Percentiles rank a stretch among this genome's conserved stretches.
Conservation (phyloP, 139 green algal species). For the Gonium pectorale region DNA sequence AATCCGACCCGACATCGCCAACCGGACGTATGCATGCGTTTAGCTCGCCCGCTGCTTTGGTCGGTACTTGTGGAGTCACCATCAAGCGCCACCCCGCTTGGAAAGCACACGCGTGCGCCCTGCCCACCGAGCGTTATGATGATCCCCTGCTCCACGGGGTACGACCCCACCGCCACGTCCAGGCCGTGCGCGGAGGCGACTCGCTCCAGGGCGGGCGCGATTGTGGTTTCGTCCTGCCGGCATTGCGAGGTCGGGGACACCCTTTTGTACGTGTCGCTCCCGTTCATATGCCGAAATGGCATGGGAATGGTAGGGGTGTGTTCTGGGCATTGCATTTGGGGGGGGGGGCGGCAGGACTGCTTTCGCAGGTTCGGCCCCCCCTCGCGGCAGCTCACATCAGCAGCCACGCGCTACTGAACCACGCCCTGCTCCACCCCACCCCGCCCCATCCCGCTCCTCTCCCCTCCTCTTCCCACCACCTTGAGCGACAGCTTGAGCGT, state of each 20-base stretch:
- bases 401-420: too few species aligned
- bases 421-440: neutral
- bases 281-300: too few species aligned
- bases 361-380: too few species aligned
- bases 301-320: too few species aligned
- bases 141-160: conserved; percentile 64
- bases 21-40: neutral
- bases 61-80: neutral
- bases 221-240: conserved; percentile 63
- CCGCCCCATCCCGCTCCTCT: conserved; percentile 50
- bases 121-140: conserved; percentile 27
- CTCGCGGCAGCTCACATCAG: too few species aligned
- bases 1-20: neutral
- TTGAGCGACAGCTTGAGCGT: conserved; percentile 56
- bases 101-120: neutral
- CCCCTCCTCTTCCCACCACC: neutral
- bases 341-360: too few species aligned
- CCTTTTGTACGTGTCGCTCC: too few species aligned
- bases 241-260: too few species aligned
- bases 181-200: conserved; percentile 55
- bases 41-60: neutral
- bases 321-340: too few species aligned
- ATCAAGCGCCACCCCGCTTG: neutral
- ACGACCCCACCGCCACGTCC: conserved; percentile 73
- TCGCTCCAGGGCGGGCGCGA: conserved; percentile 68